Conservation (phyloP, 148 eudicot species). For the Camellia japonica region DNA sequence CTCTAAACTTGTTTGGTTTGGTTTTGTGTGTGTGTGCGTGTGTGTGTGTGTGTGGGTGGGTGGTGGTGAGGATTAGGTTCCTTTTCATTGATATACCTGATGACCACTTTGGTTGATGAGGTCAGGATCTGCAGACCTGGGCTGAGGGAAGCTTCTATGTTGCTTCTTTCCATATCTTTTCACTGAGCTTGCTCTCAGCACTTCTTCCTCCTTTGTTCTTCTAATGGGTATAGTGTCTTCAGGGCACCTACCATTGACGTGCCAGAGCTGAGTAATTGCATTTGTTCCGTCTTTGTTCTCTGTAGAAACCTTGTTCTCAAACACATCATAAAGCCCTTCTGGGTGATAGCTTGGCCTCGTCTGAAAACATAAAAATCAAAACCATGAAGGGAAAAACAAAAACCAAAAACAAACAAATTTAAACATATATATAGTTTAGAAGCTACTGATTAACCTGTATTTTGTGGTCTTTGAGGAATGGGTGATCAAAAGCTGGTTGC, state of each 20-base stretch:
- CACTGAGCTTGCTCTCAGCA: constrained; percentile 84
- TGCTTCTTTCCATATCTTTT: constrained; percentile 87
- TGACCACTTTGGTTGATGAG: constrained; percentile 87
- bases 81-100: constrained; percentile 50
- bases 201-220: constrained; percentile 79
- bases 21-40: too few species aligned
- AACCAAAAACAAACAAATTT: neutral
- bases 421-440: neutral
- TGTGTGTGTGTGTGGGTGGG: too few species aligned
- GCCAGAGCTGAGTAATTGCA: constrained; percentile 75
- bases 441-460: constrained; percentile 51
- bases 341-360: constrained; percentile 84
- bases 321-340: constrained; percentile 58
- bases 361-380: constrained; percentile 28
- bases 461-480: constrained; percentile 87
- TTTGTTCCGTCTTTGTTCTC: constrained; percentile 26
- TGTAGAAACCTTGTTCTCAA: constrained; percentile 45
- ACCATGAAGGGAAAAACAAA: neutral
- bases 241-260: constrained; percentile 67
- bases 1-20: neutral
- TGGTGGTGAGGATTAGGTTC: neutral
- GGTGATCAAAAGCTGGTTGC: constrained; percentile 93
- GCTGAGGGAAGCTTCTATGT: constrained; percentile 58
- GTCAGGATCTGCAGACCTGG: constrained; percentile 94
- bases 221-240: constrained; percentile 78